Evolutionary conservation across 257 asterid species (phyloP).

Genomic region (Nicotiana attenuata): DNA sequence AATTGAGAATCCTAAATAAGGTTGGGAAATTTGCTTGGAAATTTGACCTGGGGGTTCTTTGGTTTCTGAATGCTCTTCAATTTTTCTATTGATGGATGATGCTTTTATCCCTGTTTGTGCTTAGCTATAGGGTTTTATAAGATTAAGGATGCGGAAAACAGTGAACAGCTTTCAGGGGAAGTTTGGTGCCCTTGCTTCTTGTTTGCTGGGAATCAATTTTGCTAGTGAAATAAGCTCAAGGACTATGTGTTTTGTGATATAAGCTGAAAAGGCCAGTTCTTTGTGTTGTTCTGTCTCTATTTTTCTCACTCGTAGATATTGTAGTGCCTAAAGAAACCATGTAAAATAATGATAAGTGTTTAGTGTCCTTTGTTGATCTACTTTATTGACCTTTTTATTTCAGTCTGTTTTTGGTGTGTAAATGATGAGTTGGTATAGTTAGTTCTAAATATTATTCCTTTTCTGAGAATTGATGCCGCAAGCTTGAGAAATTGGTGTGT

Average conservation of each 20-base stretch:
- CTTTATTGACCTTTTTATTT: not conserved
- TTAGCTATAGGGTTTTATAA: not conserved
- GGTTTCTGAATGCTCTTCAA: not conserved
- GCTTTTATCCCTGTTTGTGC: not conserved
- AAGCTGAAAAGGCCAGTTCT: not conserved
- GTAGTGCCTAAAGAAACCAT: not conserved
- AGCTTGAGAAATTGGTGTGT: not conserved
- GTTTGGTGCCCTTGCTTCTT: not conserved
- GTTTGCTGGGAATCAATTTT: not conserved
- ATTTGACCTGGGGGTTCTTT: not conserved
- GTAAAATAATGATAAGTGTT: not conserved
- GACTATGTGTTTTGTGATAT: not conserved
- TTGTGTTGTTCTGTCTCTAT: not conserved
- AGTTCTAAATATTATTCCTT: not conserved
- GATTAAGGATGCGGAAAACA: slow-evolving; percentile 1
- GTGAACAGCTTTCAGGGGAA: not conserved
- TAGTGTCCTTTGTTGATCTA: not conserved
- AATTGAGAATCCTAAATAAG: not conserved
- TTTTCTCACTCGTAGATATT: not conserved
- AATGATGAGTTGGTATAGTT: not conserved
- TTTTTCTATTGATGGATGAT: not conserved
- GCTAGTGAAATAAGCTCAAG: not conserved
- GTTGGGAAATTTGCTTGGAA: not conserved
- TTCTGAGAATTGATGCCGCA: not conserved
- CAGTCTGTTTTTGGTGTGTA: not conserved